Conservation (phyloP, 2,329 filamentous ascomycete genomes). For the Cladosporium sp. region DNA sequence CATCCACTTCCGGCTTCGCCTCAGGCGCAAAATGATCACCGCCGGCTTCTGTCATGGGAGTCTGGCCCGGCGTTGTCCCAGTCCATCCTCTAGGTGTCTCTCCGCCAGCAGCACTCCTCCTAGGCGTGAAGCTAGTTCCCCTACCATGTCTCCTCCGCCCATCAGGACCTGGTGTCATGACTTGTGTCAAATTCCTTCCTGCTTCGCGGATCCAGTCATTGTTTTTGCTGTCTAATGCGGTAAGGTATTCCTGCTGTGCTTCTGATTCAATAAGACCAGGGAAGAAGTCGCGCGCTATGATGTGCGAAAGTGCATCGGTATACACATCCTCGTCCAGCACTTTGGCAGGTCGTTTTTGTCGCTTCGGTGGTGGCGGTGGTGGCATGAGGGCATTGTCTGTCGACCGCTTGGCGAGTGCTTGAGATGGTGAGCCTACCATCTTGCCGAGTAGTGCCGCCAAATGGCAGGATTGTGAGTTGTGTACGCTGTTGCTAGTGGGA, state of each 20-base stretch:
- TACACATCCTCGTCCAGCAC: conserved; percentile 94
- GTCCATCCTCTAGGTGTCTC: conserved; percentile 52
- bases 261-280: conserved; percentile 84
- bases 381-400: conserved; percentile 76
- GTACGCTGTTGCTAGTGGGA: background rate
- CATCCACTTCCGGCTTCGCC: conserved; percentile 60
- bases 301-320: conserved; percentile 83
- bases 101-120: conserved; percentile 23
- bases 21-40: conserved; percentile 30
- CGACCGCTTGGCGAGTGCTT: conserved; percentile 65
- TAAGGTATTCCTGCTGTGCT: conserved; percentile 86
- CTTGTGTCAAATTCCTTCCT: conserved; percentile 60
- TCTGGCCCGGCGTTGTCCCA: conserved; percentile 68
- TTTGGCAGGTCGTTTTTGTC: conserved; percentile 85
- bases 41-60: conserved; percentile 44
- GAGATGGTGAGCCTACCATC: conserved; percentile 38
- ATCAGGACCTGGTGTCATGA: conserved; percentile 75
- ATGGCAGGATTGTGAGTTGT: background rate
- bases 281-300: conserved; percentile 96
- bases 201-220: conserved; percentile 82
- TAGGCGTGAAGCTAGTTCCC: conserved; percentile 40
- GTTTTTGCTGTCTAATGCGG: conserved; percentile 85
- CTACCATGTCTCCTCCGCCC: conserved; percentile 41
- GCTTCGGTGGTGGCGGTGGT: conserved; percentile 84
- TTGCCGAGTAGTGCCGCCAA: background rate